Conservation (phyloP, 2,329 filamentous ascomycete species). For the Aspergillus melleus region DNA sequence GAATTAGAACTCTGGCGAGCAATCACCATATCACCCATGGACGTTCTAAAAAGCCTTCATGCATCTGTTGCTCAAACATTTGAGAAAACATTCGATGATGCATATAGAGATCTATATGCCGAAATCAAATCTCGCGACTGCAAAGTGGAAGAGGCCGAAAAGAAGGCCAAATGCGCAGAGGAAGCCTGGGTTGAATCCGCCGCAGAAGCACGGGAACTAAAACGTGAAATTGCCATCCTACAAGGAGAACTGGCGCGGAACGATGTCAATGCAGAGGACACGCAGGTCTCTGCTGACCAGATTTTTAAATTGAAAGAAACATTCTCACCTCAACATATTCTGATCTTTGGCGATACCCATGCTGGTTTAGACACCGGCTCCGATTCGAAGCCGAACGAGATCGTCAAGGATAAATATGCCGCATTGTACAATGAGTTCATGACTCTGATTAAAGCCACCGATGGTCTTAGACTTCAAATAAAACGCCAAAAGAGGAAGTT, state of each 20-base stretch:
- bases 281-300: slow-evolving; percentile 15
- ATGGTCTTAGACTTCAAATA: slow-evolving; percentile 29
- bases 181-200: slow-evolving; percentile 20
- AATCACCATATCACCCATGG: slow-evolving; percentile 25
- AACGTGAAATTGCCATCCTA: slow-evolving; percentile 22
- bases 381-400: slow-evolving; percentile 17
- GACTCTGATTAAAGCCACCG: slow-evolving; percentile 28
- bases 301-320: slow-evolving; percentile 22
- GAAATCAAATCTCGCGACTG: slow-evolving; percentile 24
- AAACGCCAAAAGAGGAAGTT: slow-evolving; percentile 38
- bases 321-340: slow-evolving; percentile 29
- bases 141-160: slow-evolving; percentile 23
- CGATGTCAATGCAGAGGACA: slow-evolving; percentile 14
- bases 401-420: slow-evolving; percentile 31
- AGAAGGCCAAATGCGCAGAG: slow-evolving; percentile 18
- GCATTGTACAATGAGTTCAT: slow-evolving; percentile 33
- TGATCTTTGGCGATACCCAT: slow-evolving; percentile 7
- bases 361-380: slow-evolving; percentile 1
- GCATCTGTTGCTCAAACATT: slow-evolving; percentile 28
- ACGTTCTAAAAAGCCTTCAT: slow-evolving; percentile 32
- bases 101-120: slow-evolving; percentile 25
- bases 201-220: slow-evolving; percentile 21
- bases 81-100: slow-evolving; percentile 29
- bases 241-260: slow-evolving; percentile 21
- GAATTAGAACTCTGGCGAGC: too few species aligned